A percentile compares a stretch with the other conserved stretches of the same genome.
Conservation (phyloP, 2,329 filamentous ascomycete genomes). For the Aspergillus ochraceoroseus region DNA sequence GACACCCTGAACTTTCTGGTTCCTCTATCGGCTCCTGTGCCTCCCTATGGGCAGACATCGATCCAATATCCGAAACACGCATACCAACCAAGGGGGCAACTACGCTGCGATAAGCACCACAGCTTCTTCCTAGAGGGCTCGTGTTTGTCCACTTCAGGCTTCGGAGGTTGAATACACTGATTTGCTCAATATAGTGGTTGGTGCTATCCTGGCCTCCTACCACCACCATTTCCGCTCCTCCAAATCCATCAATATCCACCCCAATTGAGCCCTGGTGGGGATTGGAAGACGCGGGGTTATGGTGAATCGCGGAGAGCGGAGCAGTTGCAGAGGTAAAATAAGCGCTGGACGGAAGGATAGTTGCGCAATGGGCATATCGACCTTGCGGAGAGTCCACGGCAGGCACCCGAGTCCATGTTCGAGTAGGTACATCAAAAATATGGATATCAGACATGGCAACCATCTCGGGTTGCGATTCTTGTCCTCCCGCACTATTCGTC, state of each 20-base stretch:
- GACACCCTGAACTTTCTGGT: slow-evolving; percentile 44
- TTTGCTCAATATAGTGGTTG: slow-evolving; percentile 99
- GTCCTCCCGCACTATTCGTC: slow-evolving; percentile 32
- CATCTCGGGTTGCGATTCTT: slow-evolving; percentile 74
- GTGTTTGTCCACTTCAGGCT: slow-evolving; percentile 95
- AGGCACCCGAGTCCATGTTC: slow-evolving; percentile 77
- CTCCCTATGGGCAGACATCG: slow-evolving; percentile 38
- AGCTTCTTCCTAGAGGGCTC: slow-evolving; percentile 79
- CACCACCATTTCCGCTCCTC: slow-evolving; percentile 94
- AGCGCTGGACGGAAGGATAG: slow-evolving; percentile 81
- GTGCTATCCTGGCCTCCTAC: slow-evolving; percentile 93
- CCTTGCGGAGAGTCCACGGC: slow-evolving; percentile 82
- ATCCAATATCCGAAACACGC: slow-evolving; percentile 44
- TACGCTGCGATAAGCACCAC: slow-evolving; percentile 92
- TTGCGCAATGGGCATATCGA: slow-evolving; percentile 92
- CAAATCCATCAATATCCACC: slow-evolving; percentile 80
- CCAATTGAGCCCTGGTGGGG: slow-evolving; percentile 85
- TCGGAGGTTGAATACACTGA: slow-evolving; percentile 94
- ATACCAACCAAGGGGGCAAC: slow-evolving; percentile 67
- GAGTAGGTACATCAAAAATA: slow-evolving; percentile 80
- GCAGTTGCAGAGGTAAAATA: slow-evolving; percentile 79
- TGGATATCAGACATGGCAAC: slow-evolving; percentile 98
- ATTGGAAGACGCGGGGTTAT: slow-evolving; percentile 77
- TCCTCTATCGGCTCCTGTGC: slow-evolving; percentile 32
- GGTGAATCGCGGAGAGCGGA: slow-evolving; percentile 78